Percentiles rank a stretch among this genome's conserved stretches.
These are phyloP conservation scores for Psilocybe mexicana DNA, from an alignment of 1,284 basidiomycete species.

Conservation along the genomic window DNA sequence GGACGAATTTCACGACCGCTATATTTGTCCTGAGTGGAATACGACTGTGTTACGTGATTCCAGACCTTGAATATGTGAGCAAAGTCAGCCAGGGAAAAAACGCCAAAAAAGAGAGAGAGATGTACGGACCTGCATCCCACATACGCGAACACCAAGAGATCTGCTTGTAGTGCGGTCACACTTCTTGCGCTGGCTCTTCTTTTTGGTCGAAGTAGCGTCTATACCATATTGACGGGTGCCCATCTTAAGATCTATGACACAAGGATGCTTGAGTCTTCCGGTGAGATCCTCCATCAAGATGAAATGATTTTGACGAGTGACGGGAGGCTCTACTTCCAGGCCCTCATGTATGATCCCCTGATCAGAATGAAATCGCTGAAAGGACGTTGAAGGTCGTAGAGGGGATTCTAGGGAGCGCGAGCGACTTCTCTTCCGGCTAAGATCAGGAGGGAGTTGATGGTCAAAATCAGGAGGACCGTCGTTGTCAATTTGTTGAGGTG, in stretches of 20 bases:
- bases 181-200: slow-evolving; percentile 97
- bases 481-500: slow-evolving; percentile 14
- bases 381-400: slow-evolving; percentile 17
- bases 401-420: slow-evolving; percentile 51
- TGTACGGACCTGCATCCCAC: slow-evolving; percentile 93
- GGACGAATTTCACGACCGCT: slow-evolving; percentile 88
- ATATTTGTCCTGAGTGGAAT: slow-evolving; percentile 96
- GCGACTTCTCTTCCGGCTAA: slow-evolving; percentile 52
- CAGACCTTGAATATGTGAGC: slow-evolving; percentile 66
- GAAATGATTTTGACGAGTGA: slow-evolving; percentile 93
- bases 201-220: slow-evolving; percentile 91
- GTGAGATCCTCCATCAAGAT: slow-evolving; percentile 99
- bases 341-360: slow-evolving; percentile 32
- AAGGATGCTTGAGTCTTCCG: slow-evolving; percentile 90
- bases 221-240: slow-evolving; percentile 98
- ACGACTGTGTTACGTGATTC: slow-evolving; percentile 81
- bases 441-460: slow-evolving; percentile 29
- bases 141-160: slow-evolving; percentile 89
- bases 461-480: neutral
- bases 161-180: slow-evolving; percentile 95
- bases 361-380: slow-evolving; percentile 25
- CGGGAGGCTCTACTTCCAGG: slow-evolving; percentile 37
- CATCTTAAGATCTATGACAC: slow-evolving; percentile 99
- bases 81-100: neutral
- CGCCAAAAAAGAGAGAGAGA: slow-evolving; percentile 3